Conservation (phyloP, 768 basidiomycete genomes). For the Phallus indusiatus region DNA sequence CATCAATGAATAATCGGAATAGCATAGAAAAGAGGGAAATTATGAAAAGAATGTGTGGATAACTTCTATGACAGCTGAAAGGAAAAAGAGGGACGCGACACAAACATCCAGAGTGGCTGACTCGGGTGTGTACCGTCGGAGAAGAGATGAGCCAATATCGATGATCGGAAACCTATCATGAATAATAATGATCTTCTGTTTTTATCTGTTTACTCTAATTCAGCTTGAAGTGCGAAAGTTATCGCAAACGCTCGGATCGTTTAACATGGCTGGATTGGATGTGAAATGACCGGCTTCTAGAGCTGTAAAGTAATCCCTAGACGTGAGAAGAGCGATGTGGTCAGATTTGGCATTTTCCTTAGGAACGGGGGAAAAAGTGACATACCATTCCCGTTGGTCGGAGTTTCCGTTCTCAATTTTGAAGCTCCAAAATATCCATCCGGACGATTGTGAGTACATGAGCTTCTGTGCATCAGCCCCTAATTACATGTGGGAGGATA, state of each 20-base stretch:
- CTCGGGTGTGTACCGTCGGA: no score
- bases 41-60: not conserved
- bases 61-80: not conserved
- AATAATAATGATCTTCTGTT: no score
- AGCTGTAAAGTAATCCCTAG: conserved; percentile 64
- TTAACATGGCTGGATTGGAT: conserved; percentile 43
- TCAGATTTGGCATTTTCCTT: not conserved
- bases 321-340: not conserved
- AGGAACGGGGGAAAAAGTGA: not conserved
- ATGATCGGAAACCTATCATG: no score
- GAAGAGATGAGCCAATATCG: no score
- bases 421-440: conserved; percentile 75
- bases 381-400: conserved; percentile 56
- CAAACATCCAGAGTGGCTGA: no score
- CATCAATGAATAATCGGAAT: not conserved
- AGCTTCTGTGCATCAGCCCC: conserved; percentile 76
- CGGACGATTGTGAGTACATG: conserved; percentile 47
- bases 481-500: conserved; percentile 15
- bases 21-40: not conserved
- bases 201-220: no score
- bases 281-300: conserved; percentile 52
- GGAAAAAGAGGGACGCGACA: not conserved
- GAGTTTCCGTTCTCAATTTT: conserved; percentile 48
- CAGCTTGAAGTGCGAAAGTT: not conserved
- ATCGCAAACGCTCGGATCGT: conserved; percentile 57